phyloP scores from a whole-genome alignment of 345 rosid species.

The Citrus sinensis region DVS_A1.0 CM039161.1:2980501-2981000 shows the following conservation, averaged over 20 bases:
- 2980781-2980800: background rate
- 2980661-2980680: slow-evolving; percentile 85
- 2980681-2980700: slow-evolving; percentile 86
- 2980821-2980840: background rate
- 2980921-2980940: slow-evolving; percentile 71
- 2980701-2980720: slow-evolving; percentile 77
- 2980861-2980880: slow-evolving; percentile 88
- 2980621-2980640: background rate
- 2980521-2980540: background rate
- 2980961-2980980: slow-evolving; percentile 93
- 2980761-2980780: slow-evolving; percentile 2
- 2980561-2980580: background rate
- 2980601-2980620: background rate
- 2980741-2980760: slow-evolving; percentile 87
- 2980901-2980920: slow-evolving; percentile 91
- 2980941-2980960: slow-evolving; percentile 94
- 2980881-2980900: slow-evolving; percentile 78
- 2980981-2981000: slow-evolving; percentile 84
- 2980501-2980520: background rate
- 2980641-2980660: slow-evolving; percentile 25
- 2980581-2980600: background rate
- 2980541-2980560: background rate
- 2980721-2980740: slow-evolving; percentile 97
- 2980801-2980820: background rate
- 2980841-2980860: slow-evolving; percentile 91